Percentiles rank a stretch among this genome's conserved stretches.
Evolutionary conservation across 2,329 filamentous ascomycete species (phyloP).

Genomic region (Emericellopsis atlantica): DNA sequence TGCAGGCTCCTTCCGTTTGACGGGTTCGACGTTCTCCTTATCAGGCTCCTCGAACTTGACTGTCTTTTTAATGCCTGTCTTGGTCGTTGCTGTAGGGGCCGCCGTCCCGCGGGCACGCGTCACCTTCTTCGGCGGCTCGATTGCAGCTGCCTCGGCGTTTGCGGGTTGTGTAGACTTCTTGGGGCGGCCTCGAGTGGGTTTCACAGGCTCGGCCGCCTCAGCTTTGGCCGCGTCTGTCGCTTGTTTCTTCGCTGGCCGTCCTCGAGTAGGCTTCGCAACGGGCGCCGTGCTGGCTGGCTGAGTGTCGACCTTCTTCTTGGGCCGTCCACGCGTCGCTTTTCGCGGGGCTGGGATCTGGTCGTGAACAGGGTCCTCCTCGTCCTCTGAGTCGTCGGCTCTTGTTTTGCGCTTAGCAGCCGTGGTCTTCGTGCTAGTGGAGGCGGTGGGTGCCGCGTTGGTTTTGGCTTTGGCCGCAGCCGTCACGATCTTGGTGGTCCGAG

Average conservation of each 20-base stretch:
- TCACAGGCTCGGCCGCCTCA: slow-evolving; percentile 11
- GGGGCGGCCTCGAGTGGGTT: slow-evolving; percentile 28
- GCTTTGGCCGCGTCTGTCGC: slow-evolving; percentile 10
- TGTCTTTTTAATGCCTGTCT: slow-evolving; percentile 41
- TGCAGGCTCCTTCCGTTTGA: slow-evolving; percentile 21
- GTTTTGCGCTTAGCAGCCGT: slow-evolving; percentile 34
- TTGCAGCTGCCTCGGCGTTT: slow-evolving; percentile 9
- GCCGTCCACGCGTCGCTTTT: slow-evolving; percentile 16
- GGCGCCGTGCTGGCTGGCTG: slow-evolving; percentile 3
- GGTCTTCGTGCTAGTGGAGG: slow-evolving; percentile 17
- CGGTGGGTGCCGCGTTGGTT: slow-evolving; percentile 17
- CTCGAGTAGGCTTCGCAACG: slow-evolving; percentile 14
- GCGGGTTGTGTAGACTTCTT: slow-evolving; percentile 21
- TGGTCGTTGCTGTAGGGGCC: slow-evolving; percentile 13
- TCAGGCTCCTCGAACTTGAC: slow-evolving; percentile 53
- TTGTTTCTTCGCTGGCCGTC: slow-evolving; percentile 13
- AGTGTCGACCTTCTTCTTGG: slow-evolving; percentile 25
- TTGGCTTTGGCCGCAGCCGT: slow-evolving; percentile 37
- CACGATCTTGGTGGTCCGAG: slow-evolving; percentile 26
- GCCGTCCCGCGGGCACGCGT: slow-evolving; percentile 15
- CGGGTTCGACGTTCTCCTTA: slow-evolving; percentile 47
- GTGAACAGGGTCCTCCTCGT: slow-evolving; percentile 27
- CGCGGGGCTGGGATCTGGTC: slow-evolving; percentile 6
- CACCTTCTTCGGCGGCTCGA: slow-evolving; percentile 17
- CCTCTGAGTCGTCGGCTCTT: slow-evolving; percentile 37